A percentile compares a stretch with the other conserved stretches of the same genome.
Conservation (phyloP, 441 rosid species). For the Oxalis stricta region DNA sequence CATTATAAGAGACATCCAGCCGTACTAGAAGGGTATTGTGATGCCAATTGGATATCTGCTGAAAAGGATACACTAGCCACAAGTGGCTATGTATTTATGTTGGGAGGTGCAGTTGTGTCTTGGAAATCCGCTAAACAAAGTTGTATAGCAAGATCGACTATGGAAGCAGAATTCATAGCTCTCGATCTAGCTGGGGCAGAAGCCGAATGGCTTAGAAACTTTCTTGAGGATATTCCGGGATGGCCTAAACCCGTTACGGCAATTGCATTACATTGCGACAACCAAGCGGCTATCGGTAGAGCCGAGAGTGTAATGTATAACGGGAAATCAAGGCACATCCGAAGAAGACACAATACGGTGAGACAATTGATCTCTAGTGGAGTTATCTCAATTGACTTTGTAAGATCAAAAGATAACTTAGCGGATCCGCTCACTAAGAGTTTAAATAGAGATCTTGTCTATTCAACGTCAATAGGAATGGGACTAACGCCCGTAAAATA, state of each 20-base stretch:
- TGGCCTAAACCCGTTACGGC: not conserved
- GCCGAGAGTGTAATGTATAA: not conserved
- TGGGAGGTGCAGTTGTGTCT: not conserved
- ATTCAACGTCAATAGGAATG: not conserved
- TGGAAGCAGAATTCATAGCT: not conserved
- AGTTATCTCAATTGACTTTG: not conserved
- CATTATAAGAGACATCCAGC: not conserved
- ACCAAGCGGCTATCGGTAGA: not conserved
- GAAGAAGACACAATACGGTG: not conserved
- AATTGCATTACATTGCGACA: not conserved
- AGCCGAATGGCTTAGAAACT: not conserved
- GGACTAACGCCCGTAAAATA: not conserved
- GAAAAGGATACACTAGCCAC: not conserved
- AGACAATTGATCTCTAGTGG: not conserved
- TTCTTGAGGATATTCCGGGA: not conserved
- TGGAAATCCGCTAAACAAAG: not conserved
- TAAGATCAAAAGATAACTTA: not conserved
- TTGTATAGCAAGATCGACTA: not conserved
- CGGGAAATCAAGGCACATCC: not conserved
- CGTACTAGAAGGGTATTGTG: not conserved
- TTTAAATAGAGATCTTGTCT: not conserved
- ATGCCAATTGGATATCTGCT: not conserved
- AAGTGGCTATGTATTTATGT: not conserved
- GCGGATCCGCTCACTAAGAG: conserved; percentile 1
- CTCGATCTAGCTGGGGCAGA: not conserved